phyloP scores from a whole-genome alignment of 2,329 filamentous ascomycete genomes.

The Penicillium italicum region DNA sequence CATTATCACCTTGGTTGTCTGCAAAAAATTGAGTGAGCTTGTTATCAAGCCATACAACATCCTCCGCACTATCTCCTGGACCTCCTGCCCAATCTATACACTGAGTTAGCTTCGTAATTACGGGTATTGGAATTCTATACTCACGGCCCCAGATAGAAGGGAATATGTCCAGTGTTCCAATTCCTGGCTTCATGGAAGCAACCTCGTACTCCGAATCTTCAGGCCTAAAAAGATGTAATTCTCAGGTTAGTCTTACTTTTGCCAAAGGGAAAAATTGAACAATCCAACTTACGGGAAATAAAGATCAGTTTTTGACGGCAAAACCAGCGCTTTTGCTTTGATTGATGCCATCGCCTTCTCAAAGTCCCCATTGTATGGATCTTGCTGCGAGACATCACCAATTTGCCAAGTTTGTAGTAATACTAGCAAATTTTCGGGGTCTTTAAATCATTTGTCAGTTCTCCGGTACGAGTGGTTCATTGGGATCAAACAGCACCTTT shows the following conservation, averaged over 20 bases:
- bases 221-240: constrained; percentile 45
- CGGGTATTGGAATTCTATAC: constrained; percentile 23
- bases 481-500: constrained; percentile 49
- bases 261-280: background rate
- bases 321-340: constrained; percentile 67
- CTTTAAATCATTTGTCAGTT: constrained; percentile 32
- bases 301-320: constrained; percentile 70
- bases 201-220: constrained; percentile 77
- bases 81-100: constrained; percentile 58
- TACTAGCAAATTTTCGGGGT: constrained; percentile 69
- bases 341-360: constrained; percentile 64
- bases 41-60: constrained; percentile 68
- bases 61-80: constrained; percentile 66
- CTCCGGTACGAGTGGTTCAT: background rate
- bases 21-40: constrained; percentile 55
- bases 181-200: constrained; percentile 55
- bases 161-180: constrained; percentile 54
- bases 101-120: constrained; percentile 10
- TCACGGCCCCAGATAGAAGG: constrained; percentile 64
- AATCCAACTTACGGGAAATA: constrained; percentile 64
- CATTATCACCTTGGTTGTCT: constrained; percentile 6
- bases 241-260: background rate
- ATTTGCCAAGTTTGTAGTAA: constrained; percentile 79
- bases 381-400: constrained; percentile 65
- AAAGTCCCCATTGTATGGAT: constrained; percentile 66